Percentiles rank a stretch among this genome's conserved stretches.
phyloP scores from a whole-genome alignment of 371 early-diverging fungal genomes.

The Globomyces sp. region DNA sequence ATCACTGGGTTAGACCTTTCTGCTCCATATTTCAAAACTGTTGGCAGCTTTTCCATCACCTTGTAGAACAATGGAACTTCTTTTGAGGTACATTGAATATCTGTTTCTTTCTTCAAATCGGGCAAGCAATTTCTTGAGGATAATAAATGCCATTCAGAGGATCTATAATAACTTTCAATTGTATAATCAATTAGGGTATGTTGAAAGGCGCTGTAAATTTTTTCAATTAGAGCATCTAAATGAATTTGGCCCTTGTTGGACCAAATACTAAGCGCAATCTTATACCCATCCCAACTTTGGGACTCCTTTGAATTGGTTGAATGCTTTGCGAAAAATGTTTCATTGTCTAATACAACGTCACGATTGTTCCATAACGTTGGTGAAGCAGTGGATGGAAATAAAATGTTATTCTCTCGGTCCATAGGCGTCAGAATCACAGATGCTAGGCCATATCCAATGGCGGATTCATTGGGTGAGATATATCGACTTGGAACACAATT shows the following conservation, averaged over 20 bases:
- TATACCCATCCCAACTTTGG: constrained; percentile 37
- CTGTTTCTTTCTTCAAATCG: background rate
- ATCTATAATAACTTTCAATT: constrained; percentile 50
- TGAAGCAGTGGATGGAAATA: constrained; percentile 8
- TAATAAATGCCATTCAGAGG: constrained; percentile 7
- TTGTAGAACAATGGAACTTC: constrained; percentile 2
- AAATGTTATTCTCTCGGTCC: constrained; percentile 24
- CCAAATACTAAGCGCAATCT: constrained; percentile 69
- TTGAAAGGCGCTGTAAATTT: constrained; percentile 18
- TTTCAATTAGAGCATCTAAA: constrained; percentile 46
- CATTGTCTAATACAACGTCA: constrained; percentile 12
- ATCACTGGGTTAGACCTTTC: constrained; percentile 10
- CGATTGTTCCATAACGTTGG: constrained; percentile 2
- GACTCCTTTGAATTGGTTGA: constrained; percentile 26
- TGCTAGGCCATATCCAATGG: constrained; percentile 71
- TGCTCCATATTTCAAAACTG: constrained; percentile 11
- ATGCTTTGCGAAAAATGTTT: constrained; percentile 7
- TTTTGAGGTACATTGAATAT: background rate
- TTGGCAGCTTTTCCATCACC: constrained; percentile 9
- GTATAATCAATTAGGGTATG: constrained; percentile 57
- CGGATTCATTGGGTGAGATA: constrained; percentile 57
- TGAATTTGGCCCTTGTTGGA: constrained; percentile 58
- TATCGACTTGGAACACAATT: constrained; percentile 50
- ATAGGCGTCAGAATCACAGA: constrained; percentile 64
- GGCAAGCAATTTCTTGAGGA: constrained; percentile 9